phyloP scores from a whole-genome alignment of 805 yeast species.

The Pichia paraexigua region DNA sequence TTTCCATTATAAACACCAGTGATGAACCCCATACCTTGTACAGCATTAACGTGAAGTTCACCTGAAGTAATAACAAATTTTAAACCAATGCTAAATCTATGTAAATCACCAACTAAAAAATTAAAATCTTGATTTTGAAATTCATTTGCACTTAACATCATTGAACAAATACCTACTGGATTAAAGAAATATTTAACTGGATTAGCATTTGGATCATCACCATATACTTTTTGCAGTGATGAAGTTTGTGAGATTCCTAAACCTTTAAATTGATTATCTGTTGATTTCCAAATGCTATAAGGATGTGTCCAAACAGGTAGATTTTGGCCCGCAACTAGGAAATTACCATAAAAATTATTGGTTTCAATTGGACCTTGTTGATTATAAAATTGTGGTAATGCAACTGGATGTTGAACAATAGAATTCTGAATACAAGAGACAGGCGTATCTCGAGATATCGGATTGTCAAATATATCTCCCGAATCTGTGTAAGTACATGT shows the following conservation, averaged over 20 bases:
- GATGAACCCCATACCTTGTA: conserved; percentile 76
- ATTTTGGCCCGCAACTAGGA: conserved; percentile 58
- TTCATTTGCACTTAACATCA: conserved; percentile 42
- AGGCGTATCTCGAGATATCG: conserved; percentile 18
- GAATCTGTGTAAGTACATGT: background rate
- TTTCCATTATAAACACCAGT: conserved; percentile 51
- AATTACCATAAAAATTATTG: conserved; percentile 71
- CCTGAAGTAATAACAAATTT: conserved; percentile 29
- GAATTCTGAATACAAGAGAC: conserved; percentile 30
- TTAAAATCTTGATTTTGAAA: conserved; percentile 24
- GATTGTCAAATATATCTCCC: conserved; percentile 15
- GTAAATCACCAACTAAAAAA: conserved; percentile 26
- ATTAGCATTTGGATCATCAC: conserved; percentile 47
- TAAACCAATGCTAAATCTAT: conserved; percentile 27
- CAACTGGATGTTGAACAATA: conserved; percentile 55
- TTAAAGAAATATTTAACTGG: conserved; percentile 47
- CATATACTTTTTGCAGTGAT: conserved; percentile 55
- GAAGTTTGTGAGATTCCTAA: conserved; percentile 60
- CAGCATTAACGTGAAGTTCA: conserved; percentile 41
- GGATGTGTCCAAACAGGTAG: conserved; percentile 79
- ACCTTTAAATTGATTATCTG: conserved; percentile 38
- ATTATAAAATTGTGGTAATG: conserved; percentile 42
- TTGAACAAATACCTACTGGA: conserved; percentile 60
- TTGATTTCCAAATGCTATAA: conserved; percentile 61
- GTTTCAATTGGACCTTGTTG: conserved; percentile 53